Percentiles rank a stretch among this genome's conserved stretches.
phyloP scores from a whole-genome alignment of 768 basidiomycete species.

The Suillus brevipes region DNA sequence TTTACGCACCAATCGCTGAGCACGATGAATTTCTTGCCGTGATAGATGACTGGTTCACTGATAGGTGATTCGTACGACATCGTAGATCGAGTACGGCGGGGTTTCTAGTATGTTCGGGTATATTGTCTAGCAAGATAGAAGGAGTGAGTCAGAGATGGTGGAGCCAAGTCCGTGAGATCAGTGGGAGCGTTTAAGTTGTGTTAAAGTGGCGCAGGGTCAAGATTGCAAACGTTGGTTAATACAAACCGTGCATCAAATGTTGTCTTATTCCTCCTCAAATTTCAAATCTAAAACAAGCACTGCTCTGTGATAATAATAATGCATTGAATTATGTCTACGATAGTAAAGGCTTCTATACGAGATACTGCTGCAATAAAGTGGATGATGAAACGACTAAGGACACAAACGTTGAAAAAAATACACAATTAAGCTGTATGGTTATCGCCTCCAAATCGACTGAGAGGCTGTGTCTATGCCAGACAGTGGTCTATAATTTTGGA shows the following conservation, averaged over 20 bases:
- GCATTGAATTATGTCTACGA: neutral
- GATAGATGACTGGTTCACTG: conserved; percentile 80
- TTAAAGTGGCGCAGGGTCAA: neutral
- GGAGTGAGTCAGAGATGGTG: neutral
- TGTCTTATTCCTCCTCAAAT: conserved; percentile 28
- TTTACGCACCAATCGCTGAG: conserved; percentile 84
- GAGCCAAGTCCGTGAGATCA: neutral
- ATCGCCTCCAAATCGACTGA: neutral
- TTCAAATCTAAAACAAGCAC: conserved; percentile 7
- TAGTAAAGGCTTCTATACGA: neutral
- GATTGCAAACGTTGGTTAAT: conserved; percentile 1
- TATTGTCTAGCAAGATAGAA: neutral
- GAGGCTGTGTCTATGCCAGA: neutral
- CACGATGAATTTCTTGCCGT: conserved; percentile 83
- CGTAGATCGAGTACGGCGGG: neutral
- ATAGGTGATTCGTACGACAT: conserved; percentile 60
- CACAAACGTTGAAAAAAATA: conserved; percentile 5
- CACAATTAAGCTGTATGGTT: conserved; percentile 6
- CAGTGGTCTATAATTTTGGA: neutral
- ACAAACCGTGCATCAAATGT: neutral
- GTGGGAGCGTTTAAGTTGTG: neutral
- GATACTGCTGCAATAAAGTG: conserved; percentile 2
- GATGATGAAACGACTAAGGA: neutral
- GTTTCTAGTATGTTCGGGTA: neutral
- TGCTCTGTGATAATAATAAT: neutral